Conservation (phyloP, 1,284 basidiomycete genomes). For the Amylostereum areolatum region DNA sequence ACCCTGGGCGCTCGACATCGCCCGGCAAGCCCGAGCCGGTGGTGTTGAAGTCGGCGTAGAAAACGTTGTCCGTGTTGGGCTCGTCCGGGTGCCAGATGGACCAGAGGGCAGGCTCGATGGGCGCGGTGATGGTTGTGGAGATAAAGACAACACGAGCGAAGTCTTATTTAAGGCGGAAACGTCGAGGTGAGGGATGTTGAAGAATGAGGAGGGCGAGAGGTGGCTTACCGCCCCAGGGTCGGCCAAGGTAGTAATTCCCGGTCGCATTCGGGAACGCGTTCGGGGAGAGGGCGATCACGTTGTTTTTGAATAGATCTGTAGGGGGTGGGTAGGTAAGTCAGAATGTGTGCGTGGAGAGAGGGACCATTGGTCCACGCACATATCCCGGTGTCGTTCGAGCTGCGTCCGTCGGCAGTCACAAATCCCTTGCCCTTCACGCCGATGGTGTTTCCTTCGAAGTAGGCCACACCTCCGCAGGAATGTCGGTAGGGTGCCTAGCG, state of each 20-base stretch:
- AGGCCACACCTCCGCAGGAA: slow-evolving; percentile 25
- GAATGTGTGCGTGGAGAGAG: neutral
- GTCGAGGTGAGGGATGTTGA: neutral
- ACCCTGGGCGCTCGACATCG: slow-evolving; percentile 30
- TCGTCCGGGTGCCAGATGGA: slow-evolving; percentile 35
- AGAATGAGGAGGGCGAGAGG: neutral
- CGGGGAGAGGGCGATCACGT: slow-evolving; percentile 40
- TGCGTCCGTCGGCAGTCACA: slow-evolving; percentile 47
- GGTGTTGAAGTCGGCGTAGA: slow-evolving; percentile 42
- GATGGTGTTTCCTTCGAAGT: slow-evolving; percentile 42
- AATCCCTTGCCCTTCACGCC: slow-evolving; percentile 32
- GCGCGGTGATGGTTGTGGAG: slow-evolving; percentile 32
- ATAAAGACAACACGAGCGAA: slow-evolving; percentile 21
- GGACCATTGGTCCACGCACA: slow-evolving; percentile 25
- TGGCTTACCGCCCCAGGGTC: slow-evolving; percentile 35
- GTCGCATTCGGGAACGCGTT: slow-evolving; percentile 24
- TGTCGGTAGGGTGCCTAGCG: neutral
- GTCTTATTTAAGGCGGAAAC: slow-evolving; percentile 3
- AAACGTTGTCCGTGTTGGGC: slow-evolving; percentile 32
- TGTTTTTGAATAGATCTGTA: slow-evolving; percentile 41
- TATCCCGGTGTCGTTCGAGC: slow-evolving; percentile 39
- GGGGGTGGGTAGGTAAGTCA: neutral
- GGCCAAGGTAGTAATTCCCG: slow-evolving; percentile 27
- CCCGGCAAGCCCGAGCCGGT: slow-evolving; percentile 27
- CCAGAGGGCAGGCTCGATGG: slow-evolving; percentile 40